Evolutionary conservation across 495 filamentous ascomycete genomes (phyloP).

Genomic region (Diplogelasinospora grovesii): DNA sequence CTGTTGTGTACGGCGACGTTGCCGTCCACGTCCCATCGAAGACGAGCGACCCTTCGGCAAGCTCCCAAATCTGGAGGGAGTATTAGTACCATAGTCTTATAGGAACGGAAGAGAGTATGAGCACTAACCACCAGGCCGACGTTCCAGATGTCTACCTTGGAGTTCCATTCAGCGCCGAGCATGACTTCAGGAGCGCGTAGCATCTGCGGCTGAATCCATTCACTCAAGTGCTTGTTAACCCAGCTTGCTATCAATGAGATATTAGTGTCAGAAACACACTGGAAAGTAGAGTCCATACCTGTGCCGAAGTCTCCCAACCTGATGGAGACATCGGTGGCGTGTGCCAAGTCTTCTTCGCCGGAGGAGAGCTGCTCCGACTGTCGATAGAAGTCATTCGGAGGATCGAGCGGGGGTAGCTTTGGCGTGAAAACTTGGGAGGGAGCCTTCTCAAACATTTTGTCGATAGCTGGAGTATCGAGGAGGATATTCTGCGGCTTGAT

Average conservation of each 20-base stretch:
- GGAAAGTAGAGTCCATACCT: neutral
- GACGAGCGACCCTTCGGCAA: constrained; percentile 4
- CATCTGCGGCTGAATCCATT: constrained; percentile 8
- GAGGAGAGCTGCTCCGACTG: constrained; percentile 4
- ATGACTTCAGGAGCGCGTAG: constrained; percentile 7
- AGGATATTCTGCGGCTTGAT: constrained; percentile 8
- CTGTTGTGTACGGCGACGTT: constrained; percentile 5
- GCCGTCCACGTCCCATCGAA: constrained; percentile 4
- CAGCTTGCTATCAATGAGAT: constrained; percentile 3
- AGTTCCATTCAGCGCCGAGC: constrained; percentile 6
- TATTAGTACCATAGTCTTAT: neutral
- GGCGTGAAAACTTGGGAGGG: constrained; percentile 1
- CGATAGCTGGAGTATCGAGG: constrained; percentile 4
- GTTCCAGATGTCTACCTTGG: constrained; percentile 8
- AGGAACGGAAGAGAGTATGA: neutral
- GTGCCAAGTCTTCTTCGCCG: constrained; percentile 1
- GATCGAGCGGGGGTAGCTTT: constrained; percentile 1
- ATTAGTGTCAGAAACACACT: neutral
- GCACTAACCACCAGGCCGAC: neutral
- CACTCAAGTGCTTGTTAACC: constrained; percentile 1
- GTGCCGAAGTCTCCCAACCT: constrained; percentile 8
- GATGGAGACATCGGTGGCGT: constrained; percentile 2
- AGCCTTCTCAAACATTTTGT: constrained; percentile 3
- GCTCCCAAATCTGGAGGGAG: constrained; percentile 5
- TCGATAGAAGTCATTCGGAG: constrained; percentile 5